phyloP scores from a whole-genome alignment of 805 yeast genomes.

The Lipomyces kockii region DNA sequence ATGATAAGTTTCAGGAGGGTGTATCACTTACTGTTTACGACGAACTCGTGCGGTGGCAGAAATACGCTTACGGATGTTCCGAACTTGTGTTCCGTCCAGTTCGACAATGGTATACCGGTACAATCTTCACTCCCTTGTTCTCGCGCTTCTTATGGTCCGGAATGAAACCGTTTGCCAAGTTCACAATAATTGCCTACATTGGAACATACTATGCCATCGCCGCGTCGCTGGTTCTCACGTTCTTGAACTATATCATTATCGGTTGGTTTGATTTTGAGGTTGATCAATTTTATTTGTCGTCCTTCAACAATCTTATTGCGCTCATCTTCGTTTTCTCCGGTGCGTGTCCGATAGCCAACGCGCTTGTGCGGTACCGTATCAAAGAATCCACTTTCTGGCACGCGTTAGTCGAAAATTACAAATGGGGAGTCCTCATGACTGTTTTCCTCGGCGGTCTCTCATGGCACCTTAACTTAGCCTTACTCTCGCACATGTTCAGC shows the following conservation, averaged over 20 bases:
- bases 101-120: slow-evolving; percentile 4
- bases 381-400: slow-evolving; percentile 3
- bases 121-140: slow-evolving; percentile 18
- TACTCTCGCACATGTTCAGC: slow-evolving; percentile 14
- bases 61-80: slow-evolving; percentile 23
- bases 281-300: slow-evolving; percentile 18
- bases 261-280: slow-evolving; percentile 12
- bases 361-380: slow-evolving; percentile 14
- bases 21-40: slow-evolving; percentile 27
- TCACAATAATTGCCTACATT: slow-evolving; percentile 16
- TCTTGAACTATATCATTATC: slow-evolving; percentile 13
- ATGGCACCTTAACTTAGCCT: slow-evolving; percentile 11
- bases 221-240: slow-evolving; percentile 7
- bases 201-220: slow-evolving; percentile 25
- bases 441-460: slow-evolving; percentile 20
- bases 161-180: slow-evolving; percentile 16
- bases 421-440: slow-evolving; percentile 13
- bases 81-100: slow-evolving; percentile 22
- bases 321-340: slow-evolving; percentile 13
- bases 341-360: slow-evolving; percentile 11
- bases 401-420: slow-evolving; percentile 8
- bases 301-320: slow-evolving; percentile 13
- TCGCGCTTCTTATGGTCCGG: slow-evolving; percentile 10
- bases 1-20: slow-evolving; percentile 19
- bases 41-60: slow-evolving; percentile 23